phyloP scores from a whole-genome alignment of 2,329 filamentous ascomycete genomes.

The Grosmannia penicillata region DNA sequence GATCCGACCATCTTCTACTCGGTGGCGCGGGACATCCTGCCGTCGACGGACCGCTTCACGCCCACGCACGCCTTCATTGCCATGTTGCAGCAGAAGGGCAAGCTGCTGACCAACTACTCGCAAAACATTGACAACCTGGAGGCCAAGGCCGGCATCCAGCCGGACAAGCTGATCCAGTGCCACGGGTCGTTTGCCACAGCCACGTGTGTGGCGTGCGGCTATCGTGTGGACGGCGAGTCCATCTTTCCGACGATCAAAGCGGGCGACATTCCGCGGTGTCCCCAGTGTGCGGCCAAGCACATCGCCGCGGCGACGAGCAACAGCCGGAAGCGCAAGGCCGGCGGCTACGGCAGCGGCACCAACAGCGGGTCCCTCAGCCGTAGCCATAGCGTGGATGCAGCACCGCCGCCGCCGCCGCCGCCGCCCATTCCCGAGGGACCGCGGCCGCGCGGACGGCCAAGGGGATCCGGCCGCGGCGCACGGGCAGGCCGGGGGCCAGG shows the following conservation, averaged over 20 bases:
- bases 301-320: neutral
- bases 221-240: constrained; percentile 56
- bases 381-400: neutral
- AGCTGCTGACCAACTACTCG: constrained; percentile 91
- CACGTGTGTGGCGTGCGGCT: constrained; percentile 68
- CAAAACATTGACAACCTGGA: constrained; percentile 99
- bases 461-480: neutral
- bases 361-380: constrained; percentile 1
- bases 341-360: constrained; percentile 3
- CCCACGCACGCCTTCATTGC: constrained; percentile 91
- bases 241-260: constrained; percentile 70
- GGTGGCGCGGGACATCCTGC: constrained; percentile 80
- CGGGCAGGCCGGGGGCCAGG: constrained; percentile 12
- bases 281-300: constrained; percentile 43
- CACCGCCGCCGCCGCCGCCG: neutral
- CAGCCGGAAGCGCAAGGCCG: constrained; percentile 12
- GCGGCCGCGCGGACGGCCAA: neutral
- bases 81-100: constrained; percentile 72
- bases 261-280: constrained; percentile 63
- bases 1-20: constrained; percentile 86
- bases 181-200: constrained; percentile 93
- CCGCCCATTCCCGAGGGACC: neutral
- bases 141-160: constrained; percentile 64
- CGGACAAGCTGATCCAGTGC: constrained; percentile 81
- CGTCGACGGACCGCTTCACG: constrained; percentile 64